Conservation (phyloP, 2,329 filamentous ascomycete genomes). For the Hymenoscyphus infarciens region DNA sequence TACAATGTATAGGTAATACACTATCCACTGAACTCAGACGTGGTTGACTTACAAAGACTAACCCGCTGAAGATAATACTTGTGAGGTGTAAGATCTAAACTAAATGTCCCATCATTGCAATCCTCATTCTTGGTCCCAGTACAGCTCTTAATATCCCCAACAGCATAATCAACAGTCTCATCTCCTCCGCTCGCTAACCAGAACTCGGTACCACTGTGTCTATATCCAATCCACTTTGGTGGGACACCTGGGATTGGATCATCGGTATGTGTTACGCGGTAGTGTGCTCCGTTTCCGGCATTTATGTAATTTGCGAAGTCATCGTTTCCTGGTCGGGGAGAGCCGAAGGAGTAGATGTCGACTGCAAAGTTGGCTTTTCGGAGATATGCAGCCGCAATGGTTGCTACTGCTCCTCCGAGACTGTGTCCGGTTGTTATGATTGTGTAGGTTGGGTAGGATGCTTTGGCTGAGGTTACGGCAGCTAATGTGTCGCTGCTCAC, state of each 20-base stretch:
- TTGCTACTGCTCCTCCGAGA: not conserved
- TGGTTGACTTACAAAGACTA: not conserved
- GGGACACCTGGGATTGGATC: not conserved
- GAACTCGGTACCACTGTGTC: not conserved
- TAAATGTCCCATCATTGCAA: not conserved
- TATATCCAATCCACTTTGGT: not conserved
- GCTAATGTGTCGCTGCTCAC: conserved; percentile 34
- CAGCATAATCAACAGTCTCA: not conserved
- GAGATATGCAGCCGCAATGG: not conserved
- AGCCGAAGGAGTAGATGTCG: not conserved
- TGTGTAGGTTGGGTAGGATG: not conserved
- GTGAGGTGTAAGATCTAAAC: not conserved
- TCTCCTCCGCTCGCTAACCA: not conserved
- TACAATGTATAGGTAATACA: not conserved
- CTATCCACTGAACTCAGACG: not conserved
- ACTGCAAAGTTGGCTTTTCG: not conserved
- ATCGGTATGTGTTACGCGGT: not conserved
- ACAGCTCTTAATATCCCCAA: not conserved
- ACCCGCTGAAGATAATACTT: not conserved
- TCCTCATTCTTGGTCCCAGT: not conserved
- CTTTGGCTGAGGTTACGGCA: not conserved
- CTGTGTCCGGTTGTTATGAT: not conserved
- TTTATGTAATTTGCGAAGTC: not conserved
- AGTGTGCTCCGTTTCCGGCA: not conserved
- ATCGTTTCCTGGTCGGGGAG: not conserved